Evolutionary conservation across 192 early-diverging fungal genomes (phyloP), one percentile per base, ranked within the genome.

Genomic region (Coemansia pectinata): DNA sequence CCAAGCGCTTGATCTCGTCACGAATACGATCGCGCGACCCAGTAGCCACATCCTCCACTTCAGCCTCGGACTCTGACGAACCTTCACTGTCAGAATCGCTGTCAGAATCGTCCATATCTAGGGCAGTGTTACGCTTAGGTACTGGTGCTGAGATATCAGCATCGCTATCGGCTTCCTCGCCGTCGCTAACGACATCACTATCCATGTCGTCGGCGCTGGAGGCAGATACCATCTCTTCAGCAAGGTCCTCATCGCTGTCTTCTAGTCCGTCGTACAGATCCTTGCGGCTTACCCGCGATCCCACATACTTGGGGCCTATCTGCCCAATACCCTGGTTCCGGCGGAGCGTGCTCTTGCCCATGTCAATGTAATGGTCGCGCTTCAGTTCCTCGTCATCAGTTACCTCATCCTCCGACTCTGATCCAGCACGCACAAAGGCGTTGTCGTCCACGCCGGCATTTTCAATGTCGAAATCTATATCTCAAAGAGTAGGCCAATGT

Each of bases 251-350:
- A 12, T 78, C 81, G 19, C 82, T 74, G 38, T 79, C 65, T 7
- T 87, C 84, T 4, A 79, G 77, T 6, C 83, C 58, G 33, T 74
- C 85, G 48, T 88, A 90, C 11, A 91, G 79, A 19, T 72, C 86
- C 45, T 89, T 90, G 62, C 92, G 87, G 36, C 86, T 90, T 60
- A 86, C 83, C 36, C 85, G 85, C 62, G 88, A 87, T 38, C 92
- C 92, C 25, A 77, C 70, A 72, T 93, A 93, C 61, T 90, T 90
- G 3, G 92, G 91, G 39, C 91, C 92, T 19, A 90, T 87, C 65
- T 91, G 81, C 5, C 88, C 74, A 25, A 89, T 82, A 6, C 86
- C 85, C 52, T 88, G 83, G 41, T 85, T 82, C 39, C 76, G 77
- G 47, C 90, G 85, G 47, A 93, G 65, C 14, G 79, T 63, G 78